Evolutionary conservation across 1,284 basidiomycete genomes (phyloP).

Genomic region (Pterulicium gracile): DNA sequence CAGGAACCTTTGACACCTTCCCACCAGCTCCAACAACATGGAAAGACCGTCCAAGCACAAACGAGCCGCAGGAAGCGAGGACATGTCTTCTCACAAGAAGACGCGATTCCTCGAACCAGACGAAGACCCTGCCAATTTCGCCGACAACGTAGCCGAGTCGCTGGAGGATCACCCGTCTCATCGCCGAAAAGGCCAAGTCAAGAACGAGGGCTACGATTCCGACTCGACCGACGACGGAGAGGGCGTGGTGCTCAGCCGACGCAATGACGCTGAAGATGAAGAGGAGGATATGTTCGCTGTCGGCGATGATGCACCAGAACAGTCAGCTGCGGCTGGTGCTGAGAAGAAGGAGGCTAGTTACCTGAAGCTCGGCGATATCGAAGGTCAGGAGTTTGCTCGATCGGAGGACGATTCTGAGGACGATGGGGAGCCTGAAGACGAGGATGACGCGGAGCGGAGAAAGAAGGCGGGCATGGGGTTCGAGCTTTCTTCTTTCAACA

Average conservation of each 20-base stretch:
- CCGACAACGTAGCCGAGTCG: conserved; percentile 60
- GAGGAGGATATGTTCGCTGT: conserved; percentile 81
- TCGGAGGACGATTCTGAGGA: conserved; percentile 35
- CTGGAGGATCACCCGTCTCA: conserved; percentile 51
- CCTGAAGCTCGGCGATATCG: conserved; percentile 85
- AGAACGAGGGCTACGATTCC: conserved; percentile 85
- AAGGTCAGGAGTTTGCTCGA: conserved; percentile 83
- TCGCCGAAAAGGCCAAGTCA: conserved; percentile 54
- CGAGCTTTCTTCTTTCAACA: conserved; percentile 93
- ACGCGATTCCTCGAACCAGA: conserved; percentile 72
- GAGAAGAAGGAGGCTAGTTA: conserved; percentile 66
- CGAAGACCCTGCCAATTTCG: conserved; percentile 65
- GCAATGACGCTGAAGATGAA: conserved; percentile 31
- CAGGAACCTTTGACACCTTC: not conserved
- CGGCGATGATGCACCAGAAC: conserved; percentile 44
- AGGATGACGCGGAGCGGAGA: conserved; percentile 64
- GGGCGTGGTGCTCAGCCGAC: conserved; percentile 72
- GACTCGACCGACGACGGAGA: conserved; percentile 92
- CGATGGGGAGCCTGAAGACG: conserved; percentile 57
- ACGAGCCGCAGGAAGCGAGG: not conserved
- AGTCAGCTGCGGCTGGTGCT: conserved; percentile 21
- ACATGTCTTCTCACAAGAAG: conserved; percentile 43
- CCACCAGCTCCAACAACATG: not conserved
- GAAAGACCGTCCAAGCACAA: not conserved
- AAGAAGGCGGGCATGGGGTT: conserved; percentile 87